Conservation (phyloP, 2,329 filamentous ascomycete genomes). For the Aspergillus quadrilineatus region DNA sequence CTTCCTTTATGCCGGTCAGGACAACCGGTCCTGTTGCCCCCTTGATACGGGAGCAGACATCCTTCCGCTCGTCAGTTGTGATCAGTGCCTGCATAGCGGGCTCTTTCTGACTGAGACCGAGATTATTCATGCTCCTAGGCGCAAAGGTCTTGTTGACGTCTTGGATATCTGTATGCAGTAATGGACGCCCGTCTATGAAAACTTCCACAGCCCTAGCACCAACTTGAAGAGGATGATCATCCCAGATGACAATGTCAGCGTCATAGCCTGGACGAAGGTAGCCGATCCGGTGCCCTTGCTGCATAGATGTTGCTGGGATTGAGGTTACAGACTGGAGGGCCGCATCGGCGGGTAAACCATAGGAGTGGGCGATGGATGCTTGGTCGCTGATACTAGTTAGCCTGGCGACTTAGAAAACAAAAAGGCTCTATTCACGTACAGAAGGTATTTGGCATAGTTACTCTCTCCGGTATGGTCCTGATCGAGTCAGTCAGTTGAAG, state of each 20-base stretch:
- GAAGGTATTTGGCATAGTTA: not conserved
- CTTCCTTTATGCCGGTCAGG: not conserved
- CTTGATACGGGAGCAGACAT: not conserved
- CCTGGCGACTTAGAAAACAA: not conserved
- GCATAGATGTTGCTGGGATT: conserved; percentile 59
- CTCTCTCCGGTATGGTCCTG: conserved; percentile 12
- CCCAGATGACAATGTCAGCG: conserved; percentile 63
- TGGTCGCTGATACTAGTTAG: not conserved
- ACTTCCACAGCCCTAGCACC: conserved; percentile 62
- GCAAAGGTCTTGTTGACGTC: not conserved
- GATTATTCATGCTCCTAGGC: not conserved
- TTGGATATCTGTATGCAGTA: not conserved
- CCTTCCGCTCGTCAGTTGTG: not conserved
- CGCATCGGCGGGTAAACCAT: conserved; percentile 49
- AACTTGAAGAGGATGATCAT: conserved; percentile 61
- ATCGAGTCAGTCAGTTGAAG: too few relatives aligned
- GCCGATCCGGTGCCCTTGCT: conserved; percentile 58
- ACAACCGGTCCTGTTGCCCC: not conserved
- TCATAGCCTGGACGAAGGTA: conserved; percentile 63
- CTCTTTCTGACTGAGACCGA: not conserved
- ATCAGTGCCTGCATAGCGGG: not conserved
- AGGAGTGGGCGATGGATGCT: not conserved
- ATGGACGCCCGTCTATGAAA: conserved; percentile 58
- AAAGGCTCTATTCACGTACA: not conserved
- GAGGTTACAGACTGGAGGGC: conserved; percentile 60